These are phyloP conservation scores for Asterionellopsis glacialis DNA, from an alignment of 108 stramenopile species.

Conservation along the genomic window DNA sequence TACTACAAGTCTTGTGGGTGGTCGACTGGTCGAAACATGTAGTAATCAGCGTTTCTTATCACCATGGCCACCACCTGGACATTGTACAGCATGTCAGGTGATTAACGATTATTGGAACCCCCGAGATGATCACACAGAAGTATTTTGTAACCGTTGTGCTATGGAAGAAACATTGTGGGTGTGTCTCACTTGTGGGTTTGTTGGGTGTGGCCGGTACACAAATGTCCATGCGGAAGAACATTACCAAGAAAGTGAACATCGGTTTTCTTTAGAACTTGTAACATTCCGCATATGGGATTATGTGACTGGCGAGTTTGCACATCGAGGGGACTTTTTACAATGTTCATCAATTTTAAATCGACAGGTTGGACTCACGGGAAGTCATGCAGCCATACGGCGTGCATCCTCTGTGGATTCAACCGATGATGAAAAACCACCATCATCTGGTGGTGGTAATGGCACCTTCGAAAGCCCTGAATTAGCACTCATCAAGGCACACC, in stretches of 20 bases:
- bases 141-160: slow-evolving; percentile 67
- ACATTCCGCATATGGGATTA: slow-evolving; percentile 97
- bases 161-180: slow-evolving; percentile 86
- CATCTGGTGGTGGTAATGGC: neutral
- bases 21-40: slow-evolving; percentile 19
- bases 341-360: slow-evolving; percentile 44
- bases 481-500: neutral
- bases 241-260: slow-evolving; percentile 76
- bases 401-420: slow-evolving; percentile 18
- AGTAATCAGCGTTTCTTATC: slow-evolving; percentile 48
- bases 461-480: neutral
- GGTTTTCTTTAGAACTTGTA: slow-evolving; percentile 89
- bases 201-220: slow-evolving; percentile 95
- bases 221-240: slow-evolving; percentile 83
- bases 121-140: slow-evolving; percentile 12
- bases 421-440: neutral
- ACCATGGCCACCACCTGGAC: slow-evolving; percentile 53
- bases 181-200: slow-evolving; percentile 91
- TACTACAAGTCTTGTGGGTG: slow-evolving; percentile 3
- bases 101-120: slow-evolving; percentile 49
- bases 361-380: slow-evolving; percentile 15
- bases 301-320: slow-evolving; percentile 74
- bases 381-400: slow-evolving; percentile 5
- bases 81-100: slow-evolving; percentile 62
- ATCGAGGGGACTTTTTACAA: slow-evolving; percentile 77